Evolutionary conservation across 2,329 filamentous ascomycete genomes (phyloP), one percentile per base, ranked within the genome.

Genomic region (Botrytis fabae): DNA sequence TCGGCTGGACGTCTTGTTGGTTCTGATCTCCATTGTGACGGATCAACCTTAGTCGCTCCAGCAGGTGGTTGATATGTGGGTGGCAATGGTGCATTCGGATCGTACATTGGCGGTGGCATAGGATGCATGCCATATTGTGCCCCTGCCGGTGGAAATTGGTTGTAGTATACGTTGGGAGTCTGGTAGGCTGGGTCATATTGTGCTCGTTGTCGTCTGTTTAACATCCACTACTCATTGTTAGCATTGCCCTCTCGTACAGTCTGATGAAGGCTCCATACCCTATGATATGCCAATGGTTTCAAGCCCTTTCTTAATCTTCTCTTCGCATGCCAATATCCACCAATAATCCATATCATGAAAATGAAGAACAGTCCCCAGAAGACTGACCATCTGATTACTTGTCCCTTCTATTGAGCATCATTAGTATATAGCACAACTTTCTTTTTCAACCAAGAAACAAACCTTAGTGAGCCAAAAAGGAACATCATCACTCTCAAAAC

Each of bases 271-370:
- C 32, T 59, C 74, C 87, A 48, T 85, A 91, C 90, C 78, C 90
- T 85, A 82, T 96, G 92, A 80, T 95, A 95, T 75, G 82, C 82
- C 51, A 94, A 82, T 25, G 92, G 91, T 28, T 85, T 84, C 54
- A 90, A 83, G 1, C 92, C 92, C 80, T 90, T 91, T 74, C 84
- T 85, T 76, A 95, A 85, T 64, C 93, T 86, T 63, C 83, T 83
- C 80, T 88, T 88, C 63, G 92, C 93, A 82, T 95, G 93, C 64
- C 88, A 82, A 81, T 92, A 92, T 74, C 92, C 92, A 74, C 88
- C 85, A 71, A 93, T 76, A 78, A 94, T 84, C 85, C 90, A 93
- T 60, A 85, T 78, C 70, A 89, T 80, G 78, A 93, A 82, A 74
- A 89, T 72, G 72, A 86, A 73, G 77, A 93, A 84, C 76, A 95